A percentile compares a stretch with the other conserved stretches of the same genome.
phyloP scores from a whole-genome alignment of 2,329 filamentous ascomycete genomes.

The Phyllosticta citrichinensis region DNA sequence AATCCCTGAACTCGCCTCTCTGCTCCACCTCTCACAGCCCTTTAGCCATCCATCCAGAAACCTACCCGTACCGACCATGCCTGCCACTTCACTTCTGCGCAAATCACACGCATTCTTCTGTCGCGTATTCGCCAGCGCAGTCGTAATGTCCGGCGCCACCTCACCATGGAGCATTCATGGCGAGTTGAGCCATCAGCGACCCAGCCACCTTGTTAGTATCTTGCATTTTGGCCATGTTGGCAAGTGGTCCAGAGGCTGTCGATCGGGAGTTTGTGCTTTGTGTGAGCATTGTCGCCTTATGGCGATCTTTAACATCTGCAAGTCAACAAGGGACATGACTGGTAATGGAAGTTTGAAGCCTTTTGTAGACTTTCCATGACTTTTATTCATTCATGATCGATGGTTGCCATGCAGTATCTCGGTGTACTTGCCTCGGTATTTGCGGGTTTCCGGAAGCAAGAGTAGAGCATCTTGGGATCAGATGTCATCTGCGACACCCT shows the following conservation, averaged over 20 bases:
- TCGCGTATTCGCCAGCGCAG: not conserved
- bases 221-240: not conserved
- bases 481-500: constrained; percentile 26
- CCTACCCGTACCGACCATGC: not conserved
- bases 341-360: not conserved
- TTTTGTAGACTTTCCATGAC: not conserved
- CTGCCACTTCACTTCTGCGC: not conserved
- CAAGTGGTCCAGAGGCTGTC: not conserved
- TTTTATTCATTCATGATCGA: not conserved
- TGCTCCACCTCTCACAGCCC: not conserved
- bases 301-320: not conserved
- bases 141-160: not conserved
- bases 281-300: not conserved
- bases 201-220: not conserved
- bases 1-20: not conserved
- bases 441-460: not conserved
- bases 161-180: not conserved
- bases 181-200: not conserved
- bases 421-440: not conserved
- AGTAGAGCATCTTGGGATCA: not conserved
- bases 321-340: not conserved
- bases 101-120: not conserved
- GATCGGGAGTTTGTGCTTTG: not conserved
- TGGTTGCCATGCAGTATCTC: not conserved
- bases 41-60: not conserved